These are phyloP conservation scores for Leccinum olivaceopallidum DNA, from an alignment of 768 basidiomycete species.

Conservation along the genomic window DNA sequence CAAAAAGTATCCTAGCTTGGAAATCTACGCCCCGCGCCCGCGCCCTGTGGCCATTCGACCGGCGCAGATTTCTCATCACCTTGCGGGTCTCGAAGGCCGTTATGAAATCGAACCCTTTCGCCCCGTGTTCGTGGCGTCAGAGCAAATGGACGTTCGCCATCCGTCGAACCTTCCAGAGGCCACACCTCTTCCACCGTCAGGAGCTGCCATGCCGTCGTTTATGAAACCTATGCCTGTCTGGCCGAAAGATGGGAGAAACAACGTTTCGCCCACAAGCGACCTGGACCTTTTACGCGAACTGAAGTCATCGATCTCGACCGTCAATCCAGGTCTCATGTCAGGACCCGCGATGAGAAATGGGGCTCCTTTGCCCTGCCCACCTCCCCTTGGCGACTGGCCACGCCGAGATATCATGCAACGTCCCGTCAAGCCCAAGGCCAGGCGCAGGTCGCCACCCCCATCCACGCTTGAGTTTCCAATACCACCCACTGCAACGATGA, in stretches of 20 bases:
- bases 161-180: conserved; percentile 26
- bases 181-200: conserved; percentile 24
- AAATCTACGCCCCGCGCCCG: conserved; percentile 47
- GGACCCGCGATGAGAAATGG: conserved; percentile 11
- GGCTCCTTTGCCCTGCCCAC: conserved; percentile 34
- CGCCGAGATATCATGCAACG: conserved; percentile 38
- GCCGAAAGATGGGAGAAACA: conserved; percentile 3
- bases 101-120: conserved; percentile 51
- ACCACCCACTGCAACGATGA: not conserved
- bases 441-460: conserved; percentile 16
- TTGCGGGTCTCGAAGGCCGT: conserved; percentile 40
- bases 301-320: conserved; percentile 31
- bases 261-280: conserved; percentile 11
- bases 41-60: conserved; percentile 41
- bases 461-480: conserved; percentile 28
- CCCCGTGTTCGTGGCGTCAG: conserved; percentile 26
- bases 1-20: conserved; percentile 34
- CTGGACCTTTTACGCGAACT: conserved; percentile 10
- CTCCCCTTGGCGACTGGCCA: conserved; percentile 58
- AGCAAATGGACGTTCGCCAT: conserved; percentile 22
- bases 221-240: conserved; percentile 18
- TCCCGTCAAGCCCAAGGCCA: conserved; percentile 19
- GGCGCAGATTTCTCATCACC: conserved; percentile 32
- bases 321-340: conserved; percentile 29
- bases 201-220: conserved; percentile 20